Evolutionary conservation across 148 eudicot species (phyloP), one percentile per base, ranked within the genome.

Genomic region (Mesembryanthemum crystallinum): DNA sequence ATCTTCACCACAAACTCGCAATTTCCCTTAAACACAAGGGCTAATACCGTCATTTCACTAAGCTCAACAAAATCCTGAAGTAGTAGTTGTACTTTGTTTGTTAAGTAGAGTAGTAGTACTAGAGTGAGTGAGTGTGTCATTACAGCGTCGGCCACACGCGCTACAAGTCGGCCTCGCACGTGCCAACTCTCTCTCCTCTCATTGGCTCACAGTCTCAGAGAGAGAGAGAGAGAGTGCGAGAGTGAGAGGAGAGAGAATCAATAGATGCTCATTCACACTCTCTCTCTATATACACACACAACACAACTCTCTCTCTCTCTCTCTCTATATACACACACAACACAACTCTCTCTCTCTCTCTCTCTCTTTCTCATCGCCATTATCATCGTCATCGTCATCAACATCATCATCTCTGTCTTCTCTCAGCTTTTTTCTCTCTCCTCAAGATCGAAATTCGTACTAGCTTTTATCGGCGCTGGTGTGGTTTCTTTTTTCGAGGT

Each of bases 71-170:
- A n/a, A n/a, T n/a, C n/a, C n/a, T n/a, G n/a, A n/a, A 35, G 39
- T 35, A 35, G 39, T 35, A 35, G 6, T 35, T 2, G 4, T 2
- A 35, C 3, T 35, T 35, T 35, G 39, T 3, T 2, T 35, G 39
- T 35, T 35, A 2, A 2, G 39, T 35, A 35, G 39, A 35, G 39
- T 35, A 35, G 39, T 35, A 39, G 43, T n/a, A n/a, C n/a, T n/a
- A n/a, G n/a, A 45, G 14, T 1, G 11, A 45, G 11, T 8, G 49
- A 45, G 49, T 8, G 49, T 45, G 49, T 45, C 30, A 23, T 47
- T 54, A 55, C 59, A 42, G 37, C 82, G 85, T 83, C 80, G 82
- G 85, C 35, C 67, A 66, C 60, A 69, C 78, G 86, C 70, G 82
- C 67, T 75, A 59, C 37, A 39, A 77, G 66, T 77, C 76, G 51